Base-by-base conservation (phyloP, 1,284 basidiomycete species). In the Trichosporon ovoides region DNA sequence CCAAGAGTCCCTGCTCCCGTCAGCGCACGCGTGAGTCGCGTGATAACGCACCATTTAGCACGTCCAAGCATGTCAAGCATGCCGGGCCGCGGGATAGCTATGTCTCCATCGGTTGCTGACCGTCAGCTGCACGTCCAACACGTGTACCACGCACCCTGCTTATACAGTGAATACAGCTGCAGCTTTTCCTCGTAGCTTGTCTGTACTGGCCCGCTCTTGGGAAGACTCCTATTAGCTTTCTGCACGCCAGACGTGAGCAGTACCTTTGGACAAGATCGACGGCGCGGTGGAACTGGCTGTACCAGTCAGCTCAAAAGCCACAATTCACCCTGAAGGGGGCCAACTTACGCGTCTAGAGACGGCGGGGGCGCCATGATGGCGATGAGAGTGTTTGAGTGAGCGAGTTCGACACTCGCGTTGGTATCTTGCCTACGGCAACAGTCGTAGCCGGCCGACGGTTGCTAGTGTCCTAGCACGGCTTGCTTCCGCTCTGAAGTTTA, bases 161-260 rank as follows among this genome's bases (percentile, higher is more conserved):
- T 94, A 77, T 91, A 94, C 68, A 93, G 80, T 86, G 91, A 91
- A 74, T 98, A 98, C 83, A 98, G 90, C 14, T 86, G 85, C 10
- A 98, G 80, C 75, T 98, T 98, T 76, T 97, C 94, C 68, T 97
- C 94, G 76, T 97, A 98, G 56, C 85, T 90, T 0, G 94, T 97
- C 78, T 97, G 93, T 65, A 97, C 94, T 38, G 93, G 91, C 0
- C 95, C 93, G 11, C 87, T 89, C 80, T 95, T 95, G 1, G 95
- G 93, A 19, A 98, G 80, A 60, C 79, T 80, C 49, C 11, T 13
- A 49, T 55, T n/a, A 57, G 60, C 28, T 2, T 28, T 14, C 3
- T 22, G 7, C 16, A 38, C 49, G 9, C 11, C 20, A 31, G 35
- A 24, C 37, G 19, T 22, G 14, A 14, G 3, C 58, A 63, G 35